Evolutionary conservation across 495 filamentous ascomycete species (phyloP).

Genomic region (Neurospora pannonica): DNA sequence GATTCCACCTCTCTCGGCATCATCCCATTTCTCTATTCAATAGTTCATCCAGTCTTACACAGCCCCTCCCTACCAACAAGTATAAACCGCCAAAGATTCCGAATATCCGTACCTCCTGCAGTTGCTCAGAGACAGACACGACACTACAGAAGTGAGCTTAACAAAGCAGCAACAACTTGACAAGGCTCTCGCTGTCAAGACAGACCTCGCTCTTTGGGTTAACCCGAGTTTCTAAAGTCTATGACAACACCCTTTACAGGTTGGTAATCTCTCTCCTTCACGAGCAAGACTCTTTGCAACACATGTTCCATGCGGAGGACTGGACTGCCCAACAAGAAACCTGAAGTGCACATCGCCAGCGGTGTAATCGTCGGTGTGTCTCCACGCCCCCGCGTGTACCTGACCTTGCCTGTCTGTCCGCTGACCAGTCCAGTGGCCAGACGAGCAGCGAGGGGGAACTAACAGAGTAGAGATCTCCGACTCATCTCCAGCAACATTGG

Average conservation of each 20-base stretch:
- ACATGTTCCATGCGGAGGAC: neutral
- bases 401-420: neutral
- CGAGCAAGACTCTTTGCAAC: neutral
- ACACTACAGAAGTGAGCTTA: neutral
- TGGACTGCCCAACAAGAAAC: neutral
- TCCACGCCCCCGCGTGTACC: neutral
- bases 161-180: neutral
- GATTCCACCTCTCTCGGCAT: neutral
- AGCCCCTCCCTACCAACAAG: neutral
- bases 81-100: neutral
- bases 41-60: neutral
- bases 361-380: neutral
- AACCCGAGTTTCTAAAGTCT: neutral
- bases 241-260: neutral
- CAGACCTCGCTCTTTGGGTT: neutral
- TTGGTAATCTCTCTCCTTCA: neutral
- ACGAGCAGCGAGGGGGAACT: neutral
- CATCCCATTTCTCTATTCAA: neutral
- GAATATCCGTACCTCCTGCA: neutral
- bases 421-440: neutral
- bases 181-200: neutral
- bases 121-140: neutral
- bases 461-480: neutral
- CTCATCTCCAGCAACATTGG: neutral
- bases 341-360: neutral